phyloP scores from a whole-genome alignment of 352 stramenopile genomes.

The Phytophthora pluvialis region DNA sequence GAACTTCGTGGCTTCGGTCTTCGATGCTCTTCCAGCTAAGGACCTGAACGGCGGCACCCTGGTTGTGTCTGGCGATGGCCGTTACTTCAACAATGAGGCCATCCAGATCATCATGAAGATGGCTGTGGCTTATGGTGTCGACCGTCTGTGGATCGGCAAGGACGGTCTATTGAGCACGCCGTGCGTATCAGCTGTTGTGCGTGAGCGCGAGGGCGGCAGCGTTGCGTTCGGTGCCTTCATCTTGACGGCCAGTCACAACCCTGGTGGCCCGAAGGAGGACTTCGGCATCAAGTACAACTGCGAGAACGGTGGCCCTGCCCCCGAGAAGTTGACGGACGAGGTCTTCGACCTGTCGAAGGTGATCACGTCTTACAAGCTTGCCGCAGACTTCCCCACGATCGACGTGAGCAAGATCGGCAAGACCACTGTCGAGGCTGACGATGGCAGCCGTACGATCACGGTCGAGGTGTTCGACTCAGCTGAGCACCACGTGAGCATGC shows the following conservation, averaged over 20 bases:
- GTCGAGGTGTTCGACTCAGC: slow-evolving; percentile 98
- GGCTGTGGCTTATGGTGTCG: slow-evolving; percentile 96
- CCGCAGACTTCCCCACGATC: slow-evolving; percentile 79
- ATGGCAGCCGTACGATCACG: slow-evolving; percentile 91
- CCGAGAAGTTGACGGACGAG: slow-evolving; percentile 97
- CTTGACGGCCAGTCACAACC: slow-evolving; percentile 98
- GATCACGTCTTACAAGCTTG: slow-evolving; percentile 96
- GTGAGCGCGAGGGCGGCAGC: slow-evolving; percentile 92
- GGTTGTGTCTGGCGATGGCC: slow-evolving; percentile 96
- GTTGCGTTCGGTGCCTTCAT: slow-evolving; percentile 97
- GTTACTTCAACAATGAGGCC: slow-evolving; percentile 93
- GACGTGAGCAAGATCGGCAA: slow-evolving; percentile 79
- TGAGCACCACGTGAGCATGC: slow-evolving; percentile 94
- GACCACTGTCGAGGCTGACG: slow-evolving; percentile 76
- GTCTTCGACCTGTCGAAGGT: slow-evolving; percentile 96
- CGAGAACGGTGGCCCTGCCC: slow-evolving; percentile 97
- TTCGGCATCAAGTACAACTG: slow-evolving; percentile 99
- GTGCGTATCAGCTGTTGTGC: slow-evolving; percentile 97
- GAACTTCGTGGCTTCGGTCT: slow-evolving; percentile 98
- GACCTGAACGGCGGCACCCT: slow-evolving; percentile 96
- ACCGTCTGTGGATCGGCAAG: slow-evolving; percentile 96
- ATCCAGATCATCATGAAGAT: slow-evolving; percentile 98
- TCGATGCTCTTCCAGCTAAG: slow-evolving; percentile 95
- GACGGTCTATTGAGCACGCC: slow-evolving; percentile 97
- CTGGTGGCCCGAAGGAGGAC: slow-evolving; percentile 97